phyloP scores from a whole-genome alignment of 352 stramenopile species.

The Blastocystis sp. region DNA sequence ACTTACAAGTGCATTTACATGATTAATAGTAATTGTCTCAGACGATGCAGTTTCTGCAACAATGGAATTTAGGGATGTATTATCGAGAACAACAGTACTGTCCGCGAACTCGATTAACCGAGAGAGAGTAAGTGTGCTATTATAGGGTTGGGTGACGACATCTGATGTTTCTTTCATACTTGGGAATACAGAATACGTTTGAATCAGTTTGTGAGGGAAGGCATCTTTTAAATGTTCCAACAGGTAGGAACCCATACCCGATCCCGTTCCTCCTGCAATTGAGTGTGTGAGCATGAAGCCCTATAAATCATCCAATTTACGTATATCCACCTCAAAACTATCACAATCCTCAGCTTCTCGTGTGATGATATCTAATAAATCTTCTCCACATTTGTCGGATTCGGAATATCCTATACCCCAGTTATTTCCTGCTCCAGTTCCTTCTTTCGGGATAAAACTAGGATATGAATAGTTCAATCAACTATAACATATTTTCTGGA shows the following conservation, averaged over 20 bases:
- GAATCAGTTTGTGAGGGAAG: constrained; percentile 99
- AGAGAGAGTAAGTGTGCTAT: constrained; percentile 98
- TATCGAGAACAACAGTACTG: constrained; percentile 97
- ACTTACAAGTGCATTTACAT: constrained; percentile 89
- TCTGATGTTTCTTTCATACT: constrained; percentile 74
- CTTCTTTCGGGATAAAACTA: constrained; percentile 79
- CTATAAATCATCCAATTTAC: constrained; percentile 68
- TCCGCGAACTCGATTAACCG: constrained; percentile 95
- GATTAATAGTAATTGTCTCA: constrained; percentile 75
- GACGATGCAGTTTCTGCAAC: constrained; percentile 84
- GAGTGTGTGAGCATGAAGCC: constrained; percentile 97
- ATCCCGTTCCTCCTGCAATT: constrained; percentile 96
- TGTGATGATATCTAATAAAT: constrained; percentile 99
- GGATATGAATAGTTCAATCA: not conserved
- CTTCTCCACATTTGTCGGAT: constrained; percentile 88
- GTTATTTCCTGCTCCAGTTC: constrained; percentile 86
- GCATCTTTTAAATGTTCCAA: constrained; percentile 97
- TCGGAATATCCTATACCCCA: constrained; percentile 87
- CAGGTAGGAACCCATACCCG: constrained; percentile 97
- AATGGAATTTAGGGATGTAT: constrained; percentile 95
- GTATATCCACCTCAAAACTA: constrained; percentile 79
- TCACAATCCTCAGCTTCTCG: constrained; percentile 90
- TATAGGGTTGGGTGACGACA: constrained; percentile 99
- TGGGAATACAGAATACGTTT: constrained; percentile 87
- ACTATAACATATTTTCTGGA: constrained; percentile 92